phyloP scores from a whole-genome alignment of 2,329 filamentous ascomycete genomes.

The Macrophomina phaseolina region DNA sequence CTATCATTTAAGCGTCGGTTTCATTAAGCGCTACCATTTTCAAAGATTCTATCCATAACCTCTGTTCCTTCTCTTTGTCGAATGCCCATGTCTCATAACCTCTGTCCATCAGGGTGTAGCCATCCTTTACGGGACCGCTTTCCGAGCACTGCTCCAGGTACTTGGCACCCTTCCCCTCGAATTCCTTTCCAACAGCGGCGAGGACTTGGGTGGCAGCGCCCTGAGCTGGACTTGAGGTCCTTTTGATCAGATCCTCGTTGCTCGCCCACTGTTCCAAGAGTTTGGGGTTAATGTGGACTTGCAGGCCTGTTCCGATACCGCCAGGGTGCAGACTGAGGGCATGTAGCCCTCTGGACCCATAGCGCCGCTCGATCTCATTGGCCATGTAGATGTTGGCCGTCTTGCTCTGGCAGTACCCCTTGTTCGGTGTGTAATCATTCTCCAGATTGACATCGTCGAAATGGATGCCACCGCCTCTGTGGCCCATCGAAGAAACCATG shows the following conservation, averaged over 20 bases:
- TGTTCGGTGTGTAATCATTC: slow-evolving; percentile 44
- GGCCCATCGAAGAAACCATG: slow-evolving; percentile 36
- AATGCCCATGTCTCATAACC: slow-evolving; percentile 25
- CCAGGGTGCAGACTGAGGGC: slow-evolving; percentile 42
- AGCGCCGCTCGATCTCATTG: slow-evolving; percentile 24
- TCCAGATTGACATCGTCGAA: slow-evolving; percentile 51
- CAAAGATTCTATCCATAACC: slow-evolving; percentile 29
- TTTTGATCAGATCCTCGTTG: slow-evolving; percentile 42
- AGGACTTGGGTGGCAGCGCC: slow-evolving; percentile 54
- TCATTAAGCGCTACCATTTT: slow-evolving; percentile 31
- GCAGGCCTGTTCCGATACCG: slow-evolving; percentile 45
- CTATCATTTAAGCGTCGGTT: background rate
- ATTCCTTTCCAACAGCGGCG: slow-evolving; percentile 33
- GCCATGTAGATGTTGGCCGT: slow-evolving; percentile 39
- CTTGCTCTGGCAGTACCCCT: slow-evolving; percentile 33
- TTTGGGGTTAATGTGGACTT: slow-evolving; percentile 51
- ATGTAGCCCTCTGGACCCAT: slow-evolving; percentile 31
- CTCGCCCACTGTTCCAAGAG: slow-evolving; percentile 58
- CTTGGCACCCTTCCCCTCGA: slow-evolving; percentile 31
- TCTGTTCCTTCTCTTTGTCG: slow-evolving; percentile 24
- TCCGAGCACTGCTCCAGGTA: slow-evolving; percentile 53
- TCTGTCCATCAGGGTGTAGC: slow-evolving; percentile 23
- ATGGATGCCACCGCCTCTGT: slow-evolving; percentile 37
- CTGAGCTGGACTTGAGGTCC: slow-evolving; percentile 1
- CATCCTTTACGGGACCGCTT: slow-evolving; percentile 31